Conservation (phyloP, 208 protist genomes). For the Leishmania amazonensis region DNA sequence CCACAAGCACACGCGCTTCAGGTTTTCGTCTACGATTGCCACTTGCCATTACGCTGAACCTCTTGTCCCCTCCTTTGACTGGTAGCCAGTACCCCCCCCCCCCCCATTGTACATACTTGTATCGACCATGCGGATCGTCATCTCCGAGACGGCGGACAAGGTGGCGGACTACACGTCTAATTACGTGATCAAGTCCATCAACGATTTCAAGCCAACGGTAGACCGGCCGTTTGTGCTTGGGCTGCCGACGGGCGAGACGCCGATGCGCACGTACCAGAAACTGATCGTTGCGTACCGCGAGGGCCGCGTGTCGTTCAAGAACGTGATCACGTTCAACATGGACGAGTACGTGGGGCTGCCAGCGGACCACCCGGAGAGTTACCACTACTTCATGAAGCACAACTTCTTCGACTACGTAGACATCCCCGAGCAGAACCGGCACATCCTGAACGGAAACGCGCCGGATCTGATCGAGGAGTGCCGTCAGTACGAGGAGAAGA, state of each 20-base stretch:
- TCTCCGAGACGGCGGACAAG: conserved; percentile 62
- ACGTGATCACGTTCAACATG: conserved; percentile 97
- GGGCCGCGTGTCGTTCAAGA: conserved; percentile 88
- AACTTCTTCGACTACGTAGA: conserved; percentile 96
- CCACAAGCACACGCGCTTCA: neutral
- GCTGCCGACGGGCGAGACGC: conserved; percentile 92
- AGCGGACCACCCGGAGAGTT: conserved; percentile 92
- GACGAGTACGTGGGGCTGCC: conserved; percentile 95
- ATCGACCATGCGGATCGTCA: conserved; percentile 90
- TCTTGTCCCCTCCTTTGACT: neutral
- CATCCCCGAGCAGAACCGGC: conserved; percentile 86
- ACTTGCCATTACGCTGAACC: neutral
- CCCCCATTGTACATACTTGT: neutral
- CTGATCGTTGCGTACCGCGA: conserved; percentile 87
- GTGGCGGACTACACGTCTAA: conserved; percentile 80
- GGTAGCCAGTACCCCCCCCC: neutral
- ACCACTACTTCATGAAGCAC: conserved; percentile 96
- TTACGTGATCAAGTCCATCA: conserved; percentile 91
- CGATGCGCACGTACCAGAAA: conserved; percentile 89
- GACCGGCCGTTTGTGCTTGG: conserved; percentile 93
- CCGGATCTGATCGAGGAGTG: conserved; percentile 91
- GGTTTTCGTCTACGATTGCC: neutral
- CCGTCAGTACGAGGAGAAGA: conserved; percentile 93
- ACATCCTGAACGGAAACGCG: conserved; percentile 95
- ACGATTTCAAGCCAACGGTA: conserved; percentile 73